Conservation (phyloP, 305 asterid genomes). For the Plantago lanceolata region DNA sequence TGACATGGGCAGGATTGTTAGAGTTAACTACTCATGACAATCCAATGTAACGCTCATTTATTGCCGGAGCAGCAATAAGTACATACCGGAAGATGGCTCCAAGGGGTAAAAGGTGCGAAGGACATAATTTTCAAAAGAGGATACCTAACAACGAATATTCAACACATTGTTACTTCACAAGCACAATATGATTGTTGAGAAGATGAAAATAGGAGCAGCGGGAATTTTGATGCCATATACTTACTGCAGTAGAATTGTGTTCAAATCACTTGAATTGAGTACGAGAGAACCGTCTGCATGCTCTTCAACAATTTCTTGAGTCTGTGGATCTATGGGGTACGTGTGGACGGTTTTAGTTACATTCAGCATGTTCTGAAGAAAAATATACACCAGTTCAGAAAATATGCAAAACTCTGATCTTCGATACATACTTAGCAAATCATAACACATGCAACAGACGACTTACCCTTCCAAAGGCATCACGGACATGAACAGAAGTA, state of each 20-base stretch:
- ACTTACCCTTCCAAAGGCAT: slow-evolving; percentile 80
- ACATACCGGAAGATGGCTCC: slow-evolving; percentile 89
- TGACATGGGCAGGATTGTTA: not conserved
- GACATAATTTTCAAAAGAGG: slow-evolving; percentile 77
- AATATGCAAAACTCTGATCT: too few species aligned
- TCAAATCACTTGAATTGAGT: slow-evolving; percentile 61
- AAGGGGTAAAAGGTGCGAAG: slow-evolving; percentile 89
- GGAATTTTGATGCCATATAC: slow-evolving; percentile 31
- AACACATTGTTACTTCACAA: slow-evolving; percentile 17
- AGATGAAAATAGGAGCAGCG: slow-evolving; percentile 14
- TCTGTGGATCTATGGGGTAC: slow-evolving; percentile 73
- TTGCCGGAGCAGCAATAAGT: not conserved
- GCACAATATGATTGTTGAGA: slow-evolving; percentile 17
- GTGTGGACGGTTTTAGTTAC: slow-evolving; percentile 58
- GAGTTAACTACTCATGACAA: too few species aligned
- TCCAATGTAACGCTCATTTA: too few species aligned
- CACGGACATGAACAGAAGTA: slow-evolving; percentile 82
- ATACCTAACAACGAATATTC: slow-evolving; percentile 44
- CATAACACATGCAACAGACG: too few species aligned
- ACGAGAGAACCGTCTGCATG: slow-evolving; percentile 71
- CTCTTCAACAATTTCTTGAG: slow-evolving; percentile 72
- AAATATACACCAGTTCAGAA: not conserved
- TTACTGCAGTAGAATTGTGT: slow-evolving; percentile 70
- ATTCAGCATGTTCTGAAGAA: slow-evolving; percentile 5
- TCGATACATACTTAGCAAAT: too few species aligned